These are phyloP conservation scores for Ceratobasidium papillatum DNA, from an alignment of 1,284 basidiomycete genomes.

Conservation along the genomic window DNA sequence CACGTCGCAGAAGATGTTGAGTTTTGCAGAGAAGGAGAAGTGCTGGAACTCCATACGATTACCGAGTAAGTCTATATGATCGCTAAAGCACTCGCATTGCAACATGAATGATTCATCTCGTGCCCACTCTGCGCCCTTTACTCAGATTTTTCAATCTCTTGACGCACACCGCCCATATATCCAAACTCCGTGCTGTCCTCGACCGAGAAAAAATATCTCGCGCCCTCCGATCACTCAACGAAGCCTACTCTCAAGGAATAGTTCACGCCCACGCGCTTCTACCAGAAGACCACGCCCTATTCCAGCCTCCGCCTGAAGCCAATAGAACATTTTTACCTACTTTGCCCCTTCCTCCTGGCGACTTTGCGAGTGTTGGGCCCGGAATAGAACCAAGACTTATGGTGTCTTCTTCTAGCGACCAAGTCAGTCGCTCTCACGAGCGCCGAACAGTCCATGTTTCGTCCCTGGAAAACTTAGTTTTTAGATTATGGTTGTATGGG, in stretches of 20 bases:
- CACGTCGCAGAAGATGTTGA: conserved; percentile 32
- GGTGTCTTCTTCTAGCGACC: too few species aligned
- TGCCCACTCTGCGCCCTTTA: background rate
- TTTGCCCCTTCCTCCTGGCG: too few species aligned
- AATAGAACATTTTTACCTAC: too few species aligned
- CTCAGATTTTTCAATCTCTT: conserved; percentile 37
- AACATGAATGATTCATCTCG: background rate
- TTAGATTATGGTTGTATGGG: too few species aligned
- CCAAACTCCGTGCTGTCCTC: conserved; percentile 29
- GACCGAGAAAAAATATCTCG: conserved; percentile 38
- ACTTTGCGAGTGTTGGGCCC: too few species aligned
- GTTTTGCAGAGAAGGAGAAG: conserved; percentile 33
- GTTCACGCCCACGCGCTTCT: conserved; percentile 35
- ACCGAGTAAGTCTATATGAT: conserved; percentile 14
- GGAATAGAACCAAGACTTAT: too few species aligned
- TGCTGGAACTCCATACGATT: conserved; percentile 33
- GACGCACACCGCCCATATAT: conserved; percentile 35
- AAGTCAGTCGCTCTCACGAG: too few species aligned
- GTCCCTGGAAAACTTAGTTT: too few species aligned
- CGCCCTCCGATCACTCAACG: conserved; percentile 30
- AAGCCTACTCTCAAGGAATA: conserved; percentile 35
- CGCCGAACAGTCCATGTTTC: too few species aligned
- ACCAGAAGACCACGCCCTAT: conserved; percentile 27
- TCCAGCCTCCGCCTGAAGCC: conserved; percentile 23
- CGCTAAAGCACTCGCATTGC: too few species aligned